A percentile compares a stretch with the other conserved stretches of the same genome.
Conservation (phyloP, 345 rosid genomes). For the Salix dunnii region DNA sequence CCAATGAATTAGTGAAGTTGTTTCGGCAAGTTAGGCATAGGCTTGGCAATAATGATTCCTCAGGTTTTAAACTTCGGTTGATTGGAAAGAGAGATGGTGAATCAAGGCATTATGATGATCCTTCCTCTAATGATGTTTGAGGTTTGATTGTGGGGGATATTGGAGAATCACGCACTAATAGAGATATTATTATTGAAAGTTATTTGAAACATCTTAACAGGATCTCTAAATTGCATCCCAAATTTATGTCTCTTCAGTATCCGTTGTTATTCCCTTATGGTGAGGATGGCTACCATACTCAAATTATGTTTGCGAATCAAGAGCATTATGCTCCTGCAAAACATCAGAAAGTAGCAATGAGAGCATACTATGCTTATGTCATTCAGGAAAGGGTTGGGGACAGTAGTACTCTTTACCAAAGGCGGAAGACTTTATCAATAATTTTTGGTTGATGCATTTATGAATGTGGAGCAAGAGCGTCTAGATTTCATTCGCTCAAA, state of each 20-base stretch:
- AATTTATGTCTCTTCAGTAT: not conserved
- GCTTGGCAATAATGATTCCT: not conserved
- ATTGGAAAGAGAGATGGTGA: not conserved
- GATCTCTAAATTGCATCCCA: not conserved
- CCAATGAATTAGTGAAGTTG: not conserved
- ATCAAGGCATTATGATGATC: not conserved
- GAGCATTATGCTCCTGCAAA: not conserved
- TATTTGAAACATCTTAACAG: fast-evolving
- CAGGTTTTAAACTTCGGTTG: not conserved
- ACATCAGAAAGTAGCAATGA: not conserved
- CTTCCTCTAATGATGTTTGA: not conserved
- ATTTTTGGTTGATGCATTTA: not conserved
- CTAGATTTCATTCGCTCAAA: not conserved
- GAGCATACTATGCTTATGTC: not conserved
- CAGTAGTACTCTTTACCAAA: fast-evolving
- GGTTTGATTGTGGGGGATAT: not conserved
- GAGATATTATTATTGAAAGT: not conserved
- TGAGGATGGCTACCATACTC: not conserved
- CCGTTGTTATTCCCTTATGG: not conserved
- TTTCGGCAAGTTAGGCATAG: not conserved
- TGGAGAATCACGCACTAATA: not conserved
- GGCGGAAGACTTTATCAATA: not conserved
- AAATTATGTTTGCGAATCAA: not conserved
- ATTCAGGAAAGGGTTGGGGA: not conserved
- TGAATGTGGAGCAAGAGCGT: not conserved